A percentile compares a stretch with the other conserved stretches of the same genome.
These are phyloP conservation scores for Dryas octopetala DNA, from an alignment of 306 rosid species.

Conservation along the genomic window DNA sequence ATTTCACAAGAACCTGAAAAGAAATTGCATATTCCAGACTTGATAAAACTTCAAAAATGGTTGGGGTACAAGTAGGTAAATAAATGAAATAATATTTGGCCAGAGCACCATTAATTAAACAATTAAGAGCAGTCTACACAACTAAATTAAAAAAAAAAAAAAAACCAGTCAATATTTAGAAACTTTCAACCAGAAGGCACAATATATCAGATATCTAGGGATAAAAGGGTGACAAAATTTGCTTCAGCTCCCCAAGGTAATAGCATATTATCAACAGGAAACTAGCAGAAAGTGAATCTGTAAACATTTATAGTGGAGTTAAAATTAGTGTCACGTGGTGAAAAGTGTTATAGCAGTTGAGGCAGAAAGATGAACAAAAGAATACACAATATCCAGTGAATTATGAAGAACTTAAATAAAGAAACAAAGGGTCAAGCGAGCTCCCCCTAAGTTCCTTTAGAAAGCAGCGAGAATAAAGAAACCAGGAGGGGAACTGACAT, in stretches of 20 bases:
- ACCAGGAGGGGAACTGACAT: too few species aligned
- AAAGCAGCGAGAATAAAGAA: too few species aligned
- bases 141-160: not conserved
- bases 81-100: not conserved
- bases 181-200: not conserved
- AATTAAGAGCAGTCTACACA: not conserved
- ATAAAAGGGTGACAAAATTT: not conserved
- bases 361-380: too few species aligned
- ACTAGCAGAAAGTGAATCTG: not conserved
- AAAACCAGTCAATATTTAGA: not conserved
- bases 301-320: too few species aligned
- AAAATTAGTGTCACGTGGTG: too few species aligned
- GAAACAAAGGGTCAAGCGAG: too few species aligned
- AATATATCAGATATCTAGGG: not conserved
- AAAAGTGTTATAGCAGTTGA: too few species aligned
- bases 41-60: not conserved
- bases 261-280: too few species aligned
- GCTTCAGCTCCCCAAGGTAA: not conserved
- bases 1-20: slow-evolving; percentile 53
- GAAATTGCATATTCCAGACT: slow-evolving; percentile 23
- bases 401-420: too few species aligned
- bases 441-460: too few species aligned
- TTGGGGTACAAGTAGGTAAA: not conserved
- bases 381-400: too few species aligned
- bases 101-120: not conserved